Percentiles rank a stretch among this genome's conserved stretches.
Evolutionary conservation across 2,329 filamentous ascomycete genomes (phyloP).

Genomic region (Drechmeria coniospora): DNA sequence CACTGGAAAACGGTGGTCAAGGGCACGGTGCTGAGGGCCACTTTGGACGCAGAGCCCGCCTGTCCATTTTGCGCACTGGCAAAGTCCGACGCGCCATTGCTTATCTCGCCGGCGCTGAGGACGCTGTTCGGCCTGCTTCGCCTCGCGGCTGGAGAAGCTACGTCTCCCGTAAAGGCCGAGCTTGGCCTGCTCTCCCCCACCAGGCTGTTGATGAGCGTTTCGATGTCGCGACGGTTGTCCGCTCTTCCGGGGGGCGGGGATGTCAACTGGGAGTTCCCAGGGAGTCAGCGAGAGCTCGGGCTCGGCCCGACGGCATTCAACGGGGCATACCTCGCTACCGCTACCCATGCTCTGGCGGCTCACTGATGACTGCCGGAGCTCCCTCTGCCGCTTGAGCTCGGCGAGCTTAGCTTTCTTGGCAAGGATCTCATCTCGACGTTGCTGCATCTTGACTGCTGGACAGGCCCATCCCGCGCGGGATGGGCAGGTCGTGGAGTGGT

Average conservation of each 20-base stretch:
- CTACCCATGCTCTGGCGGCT: conserved; percentile 54
- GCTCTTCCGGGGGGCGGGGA: conserved; percentile 56
- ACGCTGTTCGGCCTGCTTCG: conserved; percentile 77
- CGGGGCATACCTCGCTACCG: conserved; percentile 57
- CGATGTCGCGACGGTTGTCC: conserved; percentile 60
- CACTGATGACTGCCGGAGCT: conserved; percentile 59
- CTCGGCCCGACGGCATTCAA: conserved; percentile 4
- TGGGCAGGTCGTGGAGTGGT: background rate
- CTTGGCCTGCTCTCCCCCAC: conserved; percentile 63
- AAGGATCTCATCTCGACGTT: conserved; percentile 88
- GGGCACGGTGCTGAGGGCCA: conserved; percentile 59
- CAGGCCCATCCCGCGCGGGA: conserved; percentile 31
- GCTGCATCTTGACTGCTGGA: conserved; percentile 41
- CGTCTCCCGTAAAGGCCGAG: conserved; percentile 47
- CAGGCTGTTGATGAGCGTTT: conserved; percentile 70
- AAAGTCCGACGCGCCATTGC: conserved; percentile 54
- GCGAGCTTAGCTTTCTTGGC: conserved; percentile 95
- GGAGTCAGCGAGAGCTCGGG: conserved; percentile 1
- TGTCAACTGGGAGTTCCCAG: conserved; percentile 25
- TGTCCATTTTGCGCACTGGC: conserved; percentile 30
- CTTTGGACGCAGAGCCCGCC: conserved; percentile 23
- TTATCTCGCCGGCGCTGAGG: conserved; percentile 65
- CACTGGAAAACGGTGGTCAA: conserved; percentile 70
- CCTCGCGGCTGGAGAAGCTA: conserved; percentile 49
- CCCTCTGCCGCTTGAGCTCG: conserved; percentile 85